These are phyloP conservation scores for Ceratobasidium sp. DNA, from an alignment of 1,284 basidiomycete species.

Conservation along the genomic window DNA sequence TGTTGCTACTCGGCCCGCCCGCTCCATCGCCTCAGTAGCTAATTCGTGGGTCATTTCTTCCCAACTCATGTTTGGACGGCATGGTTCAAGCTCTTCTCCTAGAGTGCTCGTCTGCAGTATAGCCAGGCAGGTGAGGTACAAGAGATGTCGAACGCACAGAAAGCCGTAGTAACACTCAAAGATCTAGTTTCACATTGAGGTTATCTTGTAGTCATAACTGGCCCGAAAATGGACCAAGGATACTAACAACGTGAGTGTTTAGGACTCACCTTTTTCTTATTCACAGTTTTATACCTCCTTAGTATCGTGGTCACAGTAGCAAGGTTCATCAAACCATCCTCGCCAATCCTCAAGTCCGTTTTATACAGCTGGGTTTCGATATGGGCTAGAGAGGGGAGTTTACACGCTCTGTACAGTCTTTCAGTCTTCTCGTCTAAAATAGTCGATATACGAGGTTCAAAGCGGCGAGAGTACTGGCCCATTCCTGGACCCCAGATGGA, in stretches of 20 bases:
- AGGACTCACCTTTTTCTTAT: too few species aligned
- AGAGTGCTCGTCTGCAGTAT: not conserved
- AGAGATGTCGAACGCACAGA: not conserved
- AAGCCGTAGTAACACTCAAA: constrained; percentile 4
- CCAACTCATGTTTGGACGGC: not conserved
- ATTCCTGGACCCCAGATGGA: not conserved
- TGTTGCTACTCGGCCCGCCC: not conserved
- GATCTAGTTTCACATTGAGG: not conserved
- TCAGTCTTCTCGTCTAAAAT: not conserved
- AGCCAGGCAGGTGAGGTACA: not conserved
- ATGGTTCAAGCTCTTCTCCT: not conserved
- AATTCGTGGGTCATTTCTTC: not conserved
- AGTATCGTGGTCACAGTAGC: not conserved
- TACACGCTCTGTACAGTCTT: not conserved
- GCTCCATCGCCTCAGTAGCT: not conserved
- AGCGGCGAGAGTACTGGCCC: too few species aligned
- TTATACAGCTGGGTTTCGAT: not conserved
- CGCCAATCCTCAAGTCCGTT: not conserved
- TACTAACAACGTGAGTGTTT: too few species aligned
- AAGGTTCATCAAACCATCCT: not conserved
- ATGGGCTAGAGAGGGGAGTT: not conserved
- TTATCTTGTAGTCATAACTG: too few species aligned
- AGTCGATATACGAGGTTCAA: too few species aligned
- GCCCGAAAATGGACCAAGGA: too few species aligned
- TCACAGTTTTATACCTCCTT: too few species aligned